A percentile compares a stretch with the other conserved stretches of the same genome.
Conservation (phyloP, 2,329 filamentous ascomycete genomes). For the Diaporthe batatas region DNA sequence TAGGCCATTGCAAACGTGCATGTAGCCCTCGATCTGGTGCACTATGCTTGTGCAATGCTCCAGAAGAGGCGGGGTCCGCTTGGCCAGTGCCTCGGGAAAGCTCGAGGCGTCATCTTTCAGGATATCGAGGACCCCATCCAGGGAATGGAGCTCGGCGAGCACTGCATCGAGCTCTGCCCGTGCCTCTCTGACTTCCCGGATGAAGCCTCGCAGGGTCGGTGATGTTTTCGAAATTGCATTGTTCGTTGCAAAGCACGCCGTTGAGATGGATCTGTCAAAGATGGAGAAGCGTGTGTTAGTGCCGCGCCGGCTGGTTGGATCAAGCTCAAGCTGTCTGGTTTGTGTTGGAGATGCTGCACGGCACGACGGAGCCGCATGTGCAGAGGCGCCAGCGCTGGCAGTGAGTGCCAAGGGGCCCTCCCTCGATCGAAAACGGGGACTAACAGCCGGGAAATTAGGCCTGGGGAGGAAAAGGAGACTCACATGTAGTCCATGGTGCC, state of each 20-base stretch:
- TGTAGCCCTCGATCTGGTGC: slow-evolving; percentile 52
- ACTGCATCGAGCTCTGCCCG: slow-evolving; percentile 55
- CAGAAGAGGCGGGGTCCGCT: slow-evolving; percentile 53
- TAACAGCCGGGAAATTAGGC: slow-evolving; percentile 28
- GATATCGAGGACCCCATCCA: slow-evolving; percentile 55
- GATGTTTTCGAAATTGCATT: slow-evolving; percentile 53
- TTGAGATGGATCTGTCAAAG: slow-evolving; percentile 52
- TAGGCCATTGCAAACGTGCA: slow-evolving; percentile 50
- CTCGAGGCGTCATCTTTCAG: slow-evolving; percentile 55
- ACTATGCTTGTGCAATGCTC: slow-evolving; percentile 53
- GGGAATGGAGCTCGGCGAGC: slow-evolving; percentile 57
- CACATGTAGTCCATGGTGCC: slow-evolving; percentile 31
- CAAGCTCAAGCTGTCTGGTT: background rate
- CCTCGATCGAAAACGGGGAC: background rate
- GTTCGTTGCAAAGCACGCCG: slow-evolving; percentile 54
- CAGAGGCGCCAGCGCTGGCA: slow-evolving; percentile 2
- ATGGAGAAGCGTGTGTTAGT: background rate
- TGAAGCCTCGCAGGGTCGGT: slow-evolving; percentile 51
- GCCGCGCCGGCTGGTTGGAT: background rate
- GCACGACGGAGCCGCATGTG: background rate
- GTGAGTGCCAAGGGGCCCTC: slow-evolving; percentile 6
- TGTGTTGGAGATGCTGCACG: slow-evolving; percentile 4
- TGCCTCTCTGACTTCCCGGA: slow-evolving; percentile 57
- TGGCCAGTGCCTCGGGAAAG: slow-evolving; percentile 53
- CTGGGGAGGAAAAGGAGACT: background rate